Conservation (phyloP, 352 stramenopile species). For the Nothophytophthora sp. region DNA sequence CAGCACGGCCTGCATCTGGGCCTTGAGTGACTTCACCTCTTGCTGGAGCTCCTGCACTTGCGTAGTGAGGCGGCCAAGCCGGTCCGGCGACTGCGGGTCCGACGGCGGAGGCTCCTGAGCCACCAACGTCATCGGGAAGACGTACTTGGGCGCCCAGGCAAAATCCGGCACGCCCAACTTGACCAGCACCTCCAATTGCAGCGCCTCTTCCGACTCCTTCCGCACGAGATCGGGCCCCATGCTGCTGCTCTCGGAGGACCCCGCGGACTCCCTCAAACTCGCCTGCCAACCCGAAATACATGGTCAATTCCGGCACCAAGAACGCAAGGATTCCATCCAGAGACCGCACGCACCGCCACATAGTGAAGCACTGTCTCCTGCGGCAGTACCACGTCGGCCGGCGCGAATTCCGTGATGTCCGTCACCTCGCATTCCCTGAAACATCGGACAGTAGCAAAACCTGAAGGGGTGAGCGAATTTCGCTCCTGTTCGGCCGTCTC, state of each 20-base stretch:
- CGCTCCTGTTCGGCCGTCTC: no score
- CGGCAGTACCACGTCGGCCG: slow-evolving; percentile 14
- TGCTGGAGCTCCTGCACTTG: slow-evolving; percentile 29
- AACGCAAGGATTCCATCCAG: background rate
- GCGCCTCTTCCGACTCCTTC: slow-evolving; percentile 12
- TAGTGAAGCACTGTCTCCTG: slow-evolving; percentile 22
- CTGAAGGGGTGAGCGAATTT: no score
- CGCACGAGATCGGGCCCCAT: slow-evolving; percentile 7
- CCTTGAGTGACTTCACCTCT: slow-evolving; percentile 25
- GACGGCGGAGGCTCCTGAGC: background rate
- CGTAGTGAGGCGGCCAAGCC: slow-evolving; percentile 14
- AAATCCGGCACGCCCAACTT: slow-evolving; percentile 18
- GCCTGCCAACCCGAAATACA: slow-evolving; percentile 9
- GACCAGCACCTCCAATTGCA: slow-evolving; percentile 20
- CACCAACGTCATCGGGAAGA: slow-evolving; percentile 17
- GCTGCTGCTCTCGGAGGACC: background rate
- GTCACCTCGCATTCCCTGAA: slow-evolving; percentile 20
- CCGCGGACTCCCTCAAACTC: slow-evolving; percentile 20
- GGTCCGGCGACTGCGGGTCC: slow-evolving; percentile 5
- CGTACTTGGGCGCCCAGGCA: slow-evolving; percentile 24
- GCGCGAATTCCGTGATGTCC: slow-evolving; percentile 14
- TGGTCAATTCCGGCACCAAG: background rate
- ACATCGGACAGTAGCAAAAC: no score
- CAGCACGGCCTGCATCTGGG: slow-evolving; percentile 23
- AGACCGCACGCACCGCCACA: slow-evolving; percentile 21